These are phyloP conservation scores for Colletotrichum eremochloae DNA, from an alignment of 2,329 filamentous ascomycete genomes.

Conservation along the genomic window DNA sequence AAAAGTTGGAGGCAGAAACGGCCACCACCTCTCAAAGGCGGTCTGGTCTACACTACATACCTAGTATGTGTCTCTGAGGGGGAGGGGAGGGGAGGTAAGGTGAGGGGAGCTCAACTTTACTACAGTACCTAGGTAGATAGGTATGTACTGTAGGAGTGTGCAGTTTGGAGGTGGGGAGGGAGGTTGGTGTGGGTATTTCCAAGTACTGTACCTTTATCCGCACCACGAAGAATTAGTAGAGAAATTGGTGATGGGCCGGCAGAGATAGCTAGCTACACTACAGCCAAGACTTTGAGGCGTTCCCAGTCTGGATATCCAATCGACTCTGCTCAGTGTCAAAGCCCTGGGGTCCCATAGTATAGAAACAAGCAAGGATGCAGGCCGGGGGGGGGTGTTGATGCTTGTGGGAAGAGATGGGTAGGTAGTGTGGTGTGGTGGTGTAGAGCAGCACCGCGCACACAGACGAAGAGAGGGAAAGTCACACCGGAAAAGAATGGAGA, in stretches of 20 bases:
- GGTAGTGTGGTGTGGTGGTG: no score
- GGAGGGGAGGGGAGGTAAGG: not conserved
- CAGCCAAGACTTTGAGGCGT: constrained; percentile 8
- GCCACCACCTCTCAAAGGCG: constrained; percentile 30
- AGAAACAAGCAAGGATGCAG: constrained; percentile 10
- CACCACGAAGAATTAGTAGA: no score
- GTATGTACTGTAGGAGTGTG: no score
- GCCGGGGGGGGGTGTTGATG: not conserved
- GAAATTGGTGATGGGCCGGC: no score
- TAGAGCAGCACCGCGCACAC: not conserved
- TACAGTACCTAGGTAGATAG: no score
- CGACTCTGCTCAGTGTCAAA: constrained; percentile 38
- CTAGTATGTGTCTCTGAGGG: not conserved
- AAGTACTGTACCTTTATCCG: constrained; percentile 11
- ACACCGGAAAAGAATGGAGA: no score
- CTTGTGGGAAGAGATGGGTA: constrained; percentile 8
- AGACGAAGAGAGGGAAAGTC: not conserved
- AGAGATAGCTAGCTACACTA: no score
- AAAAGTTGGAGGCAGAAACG: constrained; percentile 34
- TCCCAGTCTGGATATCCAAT: constrained; percentile 24
- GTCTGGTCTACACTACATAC: constrained; percentile 26
- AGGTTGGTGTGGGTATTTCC: not conserved
- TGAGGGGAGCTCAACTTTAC: not conserved
- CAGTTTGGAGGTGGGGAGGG: not conserved
- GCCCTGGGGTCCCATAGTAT: constrained; percentile 15